Evolutionary conservation across 345 rosid species (phyloP).

Genomic region (Theobroma cacao): DNA sequence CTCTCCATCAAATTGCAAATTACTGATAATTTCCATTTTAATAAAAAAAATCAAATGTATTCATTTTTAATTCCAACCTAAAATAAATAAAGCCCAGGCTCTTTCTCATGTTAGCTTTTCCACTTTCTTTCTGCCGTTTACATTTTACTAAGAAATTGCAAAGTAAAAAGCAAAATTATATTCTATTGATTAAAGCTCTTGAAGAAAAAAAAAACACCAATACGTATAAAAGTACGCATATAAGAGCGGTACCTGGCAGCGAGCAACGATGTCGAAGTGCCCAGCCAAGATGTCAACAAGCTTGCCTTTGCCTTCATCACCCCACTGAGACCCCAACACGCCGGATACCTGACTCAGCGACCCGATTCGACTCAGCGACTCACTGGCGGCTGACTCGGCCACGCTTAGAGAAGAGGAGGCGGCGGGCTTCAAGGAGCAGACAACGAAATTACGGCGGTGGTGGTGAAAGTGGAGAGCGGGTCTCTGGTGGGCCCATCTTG

Average conservation of each 20-base stretch:
- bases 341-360: constrained; percentile 90
- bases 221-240: background rate
- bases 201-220: background rate
- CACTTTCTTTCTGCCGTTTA: too few species aligned
- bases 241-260: constrained; percentile 66
- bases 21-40: too few species aligned
- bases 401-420: constrained; percentile 45
- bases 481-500: constrained; percentile 19
- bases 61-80: too few species aligned
- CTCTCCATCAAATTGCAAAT: too few species aligned
- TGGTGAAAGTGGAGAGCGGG: constrained; percentile 15
- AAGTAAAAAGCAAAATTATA: too few species aligned
- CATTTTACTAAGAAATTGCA: too few species aligned
- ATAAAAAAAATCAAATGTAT: too few species aligned
- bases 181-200: too few species aligned
- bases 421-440: constrained; percentile 32
- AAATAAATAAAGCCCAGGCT: too few species aligned
- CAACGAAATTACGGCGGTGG: constrained; percentile 35
- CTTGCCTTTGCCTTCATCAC: constrained; percentile 98
- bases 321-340: constrained; percentile 93
- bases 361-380: constrained; percentile 44
- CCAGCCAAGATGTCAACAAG: constrained; percentile 89
- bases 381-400: constrained; percentile 39
- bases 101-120: too few species aligned
- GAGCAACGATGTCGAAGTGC: constrained; percentile 95